Evolutionary conservation across 2,329 filamentous ascomycete genomes (phyloP).

Genomic region (Seiridium unicorne): DNA sequence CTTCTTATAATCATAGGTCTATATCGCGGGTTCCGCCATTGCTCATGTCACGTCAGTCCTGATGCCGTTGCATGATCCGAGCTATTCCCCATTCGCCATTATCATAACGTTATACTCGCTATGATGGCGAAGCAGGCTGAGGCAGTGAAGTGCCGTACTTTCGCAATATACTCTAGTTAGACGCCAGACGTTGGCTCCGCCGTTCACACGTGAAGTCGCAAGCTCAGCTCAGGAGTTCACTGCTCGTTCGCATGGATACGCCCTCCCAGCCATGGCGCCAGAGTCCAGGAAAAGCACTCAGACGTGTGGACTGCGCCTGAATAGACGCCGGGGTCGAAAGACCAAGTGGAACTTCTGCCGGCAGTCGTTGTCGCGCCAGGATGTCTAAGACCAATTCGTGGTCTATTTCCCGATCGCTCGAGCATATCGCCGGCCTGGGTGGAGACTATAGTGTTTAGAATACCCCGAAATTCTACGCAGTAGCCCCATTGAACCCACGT

Average conservation of each 20-base stretch:
- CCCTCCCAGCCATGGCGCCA: not conserved
- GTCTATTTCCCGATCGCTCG: not conserved
- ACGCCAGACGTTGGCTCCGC: not conserved
- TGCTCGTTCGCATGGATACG: not conserved
- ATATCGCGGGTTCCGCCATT: not conserved
- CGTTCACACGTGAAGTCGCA: not conserved
- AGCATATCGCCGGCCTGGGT: not conserved
- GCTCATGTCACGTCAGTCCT: not conserved
- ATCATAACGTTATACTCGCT: conserved; percentile 3
- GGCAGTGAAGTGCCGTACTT: not conserved
- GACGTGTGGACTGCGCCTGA: not conserved
- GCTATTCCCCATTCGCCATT: conserved; percentile 1
- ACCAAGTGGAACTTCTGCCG: not conserved
- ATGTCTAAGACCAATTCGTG: not conserved
- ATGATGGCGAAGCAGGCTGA: not conserved
- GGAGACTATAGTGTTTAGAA: not conserved
- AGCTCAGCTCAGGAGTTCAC: not conserved
- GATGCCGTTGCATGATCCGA: not conserved
- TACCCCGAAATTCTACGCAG: not conserved
- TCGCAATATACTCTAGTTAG: not conserved
- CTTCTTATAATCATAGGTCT: not conserved
- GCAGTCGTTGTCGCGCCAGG: not conserved
- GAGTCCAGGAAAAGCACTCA: not conserved
- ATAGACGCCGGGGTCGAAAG: not conserved
- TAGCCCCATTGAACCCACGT: not conserved